These are phyloP conservation scores for Skeletonema potamos DNA, from an alignment of 108 stramenopile species.

Conservation along the genomic window DNA sequence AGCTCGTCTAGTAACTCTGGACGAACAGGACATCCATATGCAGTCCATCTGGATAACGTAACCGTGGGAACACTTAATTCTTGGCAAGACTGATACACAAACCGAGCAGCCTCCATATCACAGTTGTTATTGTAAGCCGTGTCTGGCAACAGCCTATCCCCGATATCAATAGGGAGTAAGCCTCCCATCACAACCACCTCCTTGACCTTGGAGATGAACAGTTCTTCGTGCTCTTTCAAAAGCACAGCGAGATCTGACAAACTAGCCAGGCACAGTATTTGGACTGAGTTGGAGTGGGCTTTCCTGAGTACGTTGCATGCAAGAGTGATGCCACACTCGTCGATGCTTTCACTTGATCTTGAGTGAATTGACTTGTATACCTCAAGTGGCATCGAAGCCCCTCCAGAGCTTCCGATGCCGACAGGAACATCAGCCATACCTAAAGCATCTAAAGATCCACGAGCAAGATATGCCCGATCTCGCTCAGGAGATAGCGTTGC, in stretches of 20 bases:
- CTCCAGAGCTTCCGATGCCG: constrained; percentile 42
- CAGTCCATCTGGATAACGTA: constrained; percentile 47
- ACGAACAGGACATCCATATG: constrained; percentile 43
- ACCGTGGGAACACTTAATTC: constrained; percentile 42
- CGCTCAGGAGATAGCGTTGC: constrained; percentile 35
- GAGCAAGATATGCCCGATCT: constrained; percentile 36
- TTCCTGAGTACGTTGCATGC: constrained; percentile 27
- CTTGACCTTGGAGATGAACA: constrained; percentile 42
- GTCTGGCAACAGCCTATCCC: constrained; percentile 30
- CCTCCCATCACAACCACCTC: constrained; percentile 51
- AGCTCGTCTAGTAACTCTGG: constrained; percentile 38
- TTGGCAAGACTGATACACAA: constrained; percentile 45
- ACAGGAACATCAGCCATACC: constrained; percentile 53
- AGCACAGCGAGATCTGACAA: constrained; percentile 43
- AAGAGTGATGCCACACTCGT: constrained; percentile 35
- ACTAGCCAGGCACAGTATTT: constrained; percentile 39
- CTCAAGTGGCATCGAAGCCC: constrained; percentile 20
- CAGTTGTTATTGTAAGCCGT: constrained; percentile 50
- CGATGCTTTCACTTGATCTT: constrained; percentile 35
- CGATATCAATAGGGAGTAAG: constrained; percentile 22
- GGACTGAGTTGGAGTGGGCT: constrained; percentile 33
- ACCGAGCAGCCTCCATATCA: constrained; percentile 37
- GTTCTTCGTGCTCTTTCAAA: constrained; percentile 34
- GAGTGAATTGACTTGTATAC: constrained; percentile 40
- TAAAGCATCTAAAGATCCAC: constrained; percentile 39